phyloP scores from a whole-genome alignment of 2,329 filamentous ascomycete genomes.

The Neonectria sp. region DNA sequence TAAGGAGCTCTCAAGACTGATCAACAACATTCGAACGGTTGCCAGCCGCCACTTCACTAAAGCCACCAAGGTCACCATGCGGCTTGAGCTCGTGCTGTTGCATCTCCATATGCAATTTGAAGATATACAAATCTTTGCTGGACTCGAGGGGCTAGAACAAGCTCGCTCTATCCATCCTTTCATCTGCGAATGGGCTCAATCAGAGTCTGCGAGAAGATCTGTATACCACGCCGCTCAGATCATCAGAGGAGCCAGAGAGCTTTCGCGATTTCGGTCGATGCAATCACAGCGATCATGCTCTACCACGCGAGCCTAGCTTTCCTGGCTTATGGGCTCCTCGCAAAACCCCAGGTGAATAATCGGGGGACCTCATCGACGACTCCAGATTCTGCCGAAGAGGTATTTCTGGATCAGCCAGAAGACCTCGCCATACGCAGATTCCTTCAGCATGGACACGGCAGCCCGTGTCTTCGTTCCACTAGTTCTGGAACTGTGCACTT shows the following conservation, averaged over 20 bases:
- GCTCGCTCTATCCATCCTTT: conserved; percentile 53
- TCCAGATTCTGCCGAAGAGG: conserved; percentile 13
- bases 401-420: conserved; percentile 31
- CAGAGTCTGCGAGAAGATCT: conserved; percentile 51
- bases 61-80: conserved; percentile 45
- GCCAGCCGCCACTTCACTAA: conserved; percentile 8
- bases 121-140: conserved; percentile 59
- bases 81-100: conserved; percentile 52
- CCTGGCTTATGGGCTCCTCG: conserved; percentile 43
- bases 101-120: conserved; percentile 59
- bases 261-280: conserved; percentile 36
- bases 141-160: conserved; percentile 58
- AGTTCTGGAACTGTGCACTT: conserved; percentile 21
- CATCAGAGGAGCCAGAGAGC: conserved; percentile 37
- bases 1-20: conserved; percentile 50
- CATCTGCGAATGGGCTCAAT: conserved; percentile 55
- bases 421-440: not conserved
- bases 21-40: conserved; percentile 34
- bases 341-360: not conserved
- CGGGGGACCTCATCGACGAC: not conserved
- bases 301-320: conserved; percentile 49
- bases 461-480: not conserved
- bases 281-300: conserved; percentile 45
- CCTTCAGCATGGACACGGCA: not conserved
- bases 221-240: conserved; percentile 50